Percentiles rank a stretch among this genome's conserved stretches.
Evolutionary conservation across 106 monocot genomes (phyloP).

Genomic region (Gastrodia elata): DNA sequence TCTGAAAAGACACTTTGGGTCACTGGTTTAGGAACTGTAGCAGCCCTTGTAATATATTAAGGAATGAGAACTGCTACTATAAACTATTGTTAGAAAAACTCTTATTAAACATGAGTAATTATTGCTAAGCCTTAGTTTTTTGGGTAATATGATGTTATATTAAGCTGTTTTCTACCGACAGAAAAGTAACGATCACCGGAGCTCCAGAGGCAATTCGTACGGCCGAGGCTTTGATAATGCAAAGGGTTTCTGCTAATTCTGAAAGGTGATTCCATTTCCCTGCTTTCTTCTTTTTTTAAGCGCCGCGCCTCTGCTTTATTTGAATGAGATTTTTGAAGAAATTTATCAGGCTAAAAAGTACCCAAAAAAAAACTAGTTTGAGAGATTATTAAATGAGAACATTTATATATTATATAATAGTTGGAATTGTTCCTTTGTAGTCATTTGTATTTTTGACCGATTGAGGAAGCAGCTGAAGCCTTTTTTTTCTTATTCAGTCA

Average conservation of each 20-base stretch:
- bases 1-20: too few relatives aligned
- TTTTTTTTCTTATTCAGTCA: too few relatives aligned
- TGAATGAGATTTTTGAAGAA: not conserved
- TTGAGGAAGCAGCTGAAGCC: not conserved
- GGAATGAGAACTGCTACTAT: too few relatives aligned
- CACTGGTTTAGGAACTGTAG: too few relatives aligned
- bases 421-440: not conserved
- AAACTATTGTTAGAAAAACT: too few relatives aligned
- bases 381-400: too few relatives aligned
- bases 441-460: constrained; percentile 1
- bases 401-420: not conserved
- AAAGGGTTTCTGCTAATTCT: constrained; percentile 44
- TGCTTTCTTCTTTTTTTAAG: not conserved
- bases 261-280: constrained; percentile 24
- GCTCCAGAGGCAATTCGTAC: constrained; percentile 49
- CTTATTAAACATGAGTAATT: too few relatives aligned
- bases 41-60: too few relatives aligned
- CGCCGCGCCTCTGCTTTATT: not conserved
- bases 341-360: not conserved
- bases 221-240: constrained; percentile 62
- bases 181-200: constrained; percentile 69
- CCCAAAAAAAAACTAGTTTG: not conserved
- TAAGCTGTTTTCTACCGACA: too few relatives aligned
- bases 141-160: too few relatives aligned
- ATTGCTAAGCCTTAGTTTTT: too few relatives aligned